phyloP scores from a whole-genome alignment of 176 grass and related monocot genomes.

The Ensete glaucum region DNA sequence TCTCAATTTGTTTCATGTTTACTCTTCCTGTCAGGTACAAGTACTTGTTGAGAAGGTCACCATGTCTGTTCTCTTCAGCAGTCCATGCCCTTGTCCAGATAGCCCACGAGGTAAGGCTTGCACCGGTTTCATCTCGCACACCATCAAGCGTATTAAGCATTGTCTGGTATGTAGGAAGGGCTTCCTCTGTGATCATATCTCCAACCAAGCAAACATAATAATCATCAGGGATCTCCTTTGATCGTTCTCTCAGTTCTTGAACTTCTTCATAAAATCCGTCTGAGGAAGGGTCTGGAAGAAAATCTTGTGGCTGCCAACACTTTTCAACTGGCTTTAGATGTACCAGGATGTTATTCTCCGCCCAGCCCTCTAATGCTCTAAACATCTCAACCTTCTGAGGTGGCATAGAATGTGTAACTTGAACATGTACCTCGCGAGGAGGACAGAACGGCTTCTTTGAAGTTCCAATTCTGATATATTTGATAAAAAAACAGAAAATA shows the following conservation, averaged over 20 bases:
- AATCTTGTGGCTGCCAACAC: constrained; percentile 6
- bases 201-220: constrained; percentile 5
- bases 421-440: not conserved
- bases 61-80: constrained; percentile 5
- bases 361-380: not conserved
- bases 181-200: constrained; percentile 6
- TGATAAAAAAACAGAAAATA: not conserved
- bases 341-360: not conserved
- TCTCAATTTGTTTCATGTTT: not conserved
- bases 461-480: not conserved
- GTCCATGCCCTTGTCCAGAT: constrained; percentile 1
- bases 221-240: constrained; percentile 6
- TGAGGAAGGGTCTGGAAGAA: not conserved
- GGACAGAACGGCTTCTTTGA: not conserved
- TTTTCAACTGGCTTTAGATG: constrained; percentile 2
- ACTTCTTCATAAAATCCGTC: constrained; percentile 1
- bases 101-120: constrained; percentile 2
- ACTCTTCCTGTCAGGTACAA: not conserved
- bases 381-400: constrained; percentile 3
- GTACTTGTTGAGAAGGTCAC: constrained; percentile 5
- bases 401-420: constrained; percentile 1
- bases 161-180: constrained; percentile 1
- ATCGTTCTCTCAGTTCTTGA: not conserved
- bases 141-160: constrained; percentile 5
- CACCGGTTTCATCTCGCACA: not conserved